Base-by-base conservation (phyloP, 2,329 filamentous ascomycete species). In the Mollisia scopiformis region DNA sequence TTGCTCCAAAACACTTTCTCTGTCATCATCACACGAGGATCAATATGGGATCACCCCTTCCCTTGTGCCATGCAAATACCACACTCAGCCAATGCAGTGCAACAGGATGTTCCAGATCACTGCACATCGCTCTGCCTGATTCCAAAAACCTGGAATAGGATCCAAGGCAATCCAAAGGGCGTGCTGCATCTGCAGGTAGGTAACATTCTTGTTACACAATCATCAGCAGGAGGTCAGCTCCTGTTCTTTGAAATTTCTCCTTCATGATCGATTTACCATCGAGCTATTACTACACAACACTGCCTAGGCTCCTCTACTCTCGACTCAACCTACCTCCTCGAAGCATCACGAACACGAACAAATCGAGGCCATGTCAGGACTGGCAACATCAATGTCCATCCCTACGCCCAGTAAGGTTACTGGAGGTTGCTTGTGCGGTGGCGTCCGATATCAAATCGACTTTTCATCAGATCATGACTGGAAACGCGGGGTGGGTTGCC, bases 351-450 rank as follows among this genome's bases (percentile, higher is more conserved):
- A 49, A 49, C 13, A 28, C 46, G 28, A 28, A 30, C 23, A 19
- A 19, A 30, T 4, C 46, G 30, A 11, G 23, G n/a, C n/a, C n/a
- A 57, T 52, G 28, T 53, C 56, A 25, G 35, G 49, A 33, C 19
- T 53, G 27, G 49, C 49, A 21, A 43, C 25, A 10, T 58, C 51
- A 16, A 55, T 51, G 41, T 55, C 59, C 35, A 21, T 56, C 5
- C 49, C 50, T 25, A 59, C 27, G 6, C 62, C 64, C 16, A 41
- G 62, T 27, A 63, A 21, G 53, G 73, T 84, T 64, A 78, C 76
- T 0, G 82, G 82, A 39, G 82, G 82, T 33, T 85, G 82, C 66
- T 76, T 85, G 52, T 85, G 83, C 68, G 75, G 75, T 51, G 74
- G 75, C 21, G 72, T 85, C 43, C 77, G 81, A 54, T 85, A 84